Evolutionary conservation across 495 filamentous ascomycete species (phyloP), one percentile per base, ranked within the genome.

Genomic region (Aspergillus funiculosus): DNA sequence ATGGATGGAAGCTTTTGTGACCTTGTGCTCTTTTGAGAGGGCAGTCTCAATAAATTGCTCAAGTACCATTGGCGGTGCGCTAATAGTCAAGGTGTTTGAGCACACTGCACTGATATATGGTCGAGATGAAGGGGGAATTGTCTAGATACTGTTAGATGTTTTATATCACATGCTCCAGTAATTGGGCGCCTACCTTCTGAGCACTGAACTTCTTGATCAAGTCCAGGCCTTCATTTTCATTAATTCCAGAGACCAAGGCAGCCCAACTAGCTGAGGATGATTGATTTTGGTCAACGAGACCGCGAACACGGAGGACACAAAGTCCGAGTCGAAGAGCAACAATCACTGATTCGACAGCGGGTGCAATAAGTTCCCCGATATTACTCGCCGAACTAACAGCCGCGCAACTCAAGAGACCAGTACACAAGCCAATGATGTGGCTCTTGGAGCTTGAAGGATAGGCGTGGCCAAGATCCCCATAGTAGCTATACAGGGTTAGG

Each of bases 91-190:
- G 32, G 79, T 81, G 61, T 75, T 83, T 9, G 76, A 65, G 40
- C 82, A 82, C 27, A 83, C 71, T 11, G 86, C 86, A 59, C 85
- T 89, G 37, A 91, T 69, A 59, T 89, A 94, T 0, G 81, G 80
- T 38, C 72, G 73, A 43, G 70, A 80, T 17, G 81, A 77, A 28
- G 64, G 64, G 7, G 83, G 74, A 30, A 83, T 75, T 27, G 69
- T 70, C 77, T 86, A 43, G n/a, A 0, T 2, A 15, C 66, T 53
- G 28, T 75, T 55, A 38, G 61, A 20, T 13, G 29, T 29, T 14
- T 67, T 4, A 65, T 58, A 28, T 66, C 64, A 8, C 73, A 59
- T 22, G 79, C 62, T 76, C 69, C 43, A 74, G 75, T 1, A 78
- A 78, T 78, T 79, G 83, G 50, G 65, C 73, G 75, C 43, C 69